Evolutionary conservation across 2,329 filamentous ascomycete genomes (phyloP).

Genomic region (Botrytis porri): DNA sequence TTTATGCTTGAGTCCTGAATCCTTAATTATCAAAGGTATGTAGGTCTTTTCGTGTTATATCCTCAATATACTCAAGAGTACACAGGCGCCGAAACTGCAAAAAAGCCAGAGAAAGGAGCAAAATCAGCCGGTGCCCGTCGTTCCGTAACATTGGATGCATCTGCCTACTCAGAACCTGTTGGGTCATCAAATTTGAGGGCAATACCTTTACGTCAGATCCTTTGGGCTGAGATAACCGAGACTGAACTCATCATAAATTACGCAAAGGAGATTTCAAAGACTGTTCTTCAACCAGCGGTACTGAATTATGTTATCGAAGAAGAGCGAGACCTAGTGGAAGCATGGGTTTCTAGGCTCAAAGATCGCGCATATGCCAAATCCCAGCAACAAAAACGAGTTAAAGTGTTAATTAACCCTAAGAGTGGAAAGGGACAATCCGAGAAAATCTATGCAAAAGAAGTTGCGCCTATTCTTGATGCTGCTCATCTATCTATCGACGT

Average conservation of each 20-base stretch:
- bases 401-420: slow-evolving; percentile 84
- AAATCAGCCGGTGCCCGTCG: slow-evolving; percentile 11
- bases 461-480: slow-evolving; percentile 76
- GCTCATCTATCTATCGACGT: slow-evolving; percentile 76
- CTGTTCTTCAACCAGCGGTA: slow-evolving; percentile 31
- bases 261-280: slow-evolving; percentile 16
- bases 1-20: slow-evolving; percentile 12
- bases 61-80: neutral
- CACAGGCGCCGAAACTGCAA: slow-evolving; percentile 3
- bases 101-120: neutral
- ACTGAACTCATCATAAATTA: slow-evolving; percentile 19
- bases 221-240: slow-evolving; percentile 18
- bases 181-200: slow-evolving; percentile 5
- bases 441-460: slow-evolving; percentile 68
- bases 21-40: slow-evolving; percentile 13
- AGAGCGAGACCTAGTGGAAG: slow-evolving; percentile 33
- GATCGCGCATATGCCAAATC: slow-evolving; percentile 65
- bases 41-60: neutral
- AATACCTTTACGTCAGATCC: slow-evolving; percentile 20
- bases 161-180: slow-evolving; percentile 16
- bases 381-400: slow-evolving; percentile 69
- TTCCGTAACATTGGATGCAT: slow-evolving; percentile 16
- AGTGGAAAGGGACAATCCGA: slow-evolving; percentile 75
- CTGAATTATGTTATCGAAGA: slow-evolving; percentile 43
- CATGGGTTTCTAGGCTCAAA: slow-evolving; percentile 63